Evolutionary conservation across 2,329 filamentous ascomycete genomes (phyloP).

Genomic region (Zymoseptoria brevis): DNA sequence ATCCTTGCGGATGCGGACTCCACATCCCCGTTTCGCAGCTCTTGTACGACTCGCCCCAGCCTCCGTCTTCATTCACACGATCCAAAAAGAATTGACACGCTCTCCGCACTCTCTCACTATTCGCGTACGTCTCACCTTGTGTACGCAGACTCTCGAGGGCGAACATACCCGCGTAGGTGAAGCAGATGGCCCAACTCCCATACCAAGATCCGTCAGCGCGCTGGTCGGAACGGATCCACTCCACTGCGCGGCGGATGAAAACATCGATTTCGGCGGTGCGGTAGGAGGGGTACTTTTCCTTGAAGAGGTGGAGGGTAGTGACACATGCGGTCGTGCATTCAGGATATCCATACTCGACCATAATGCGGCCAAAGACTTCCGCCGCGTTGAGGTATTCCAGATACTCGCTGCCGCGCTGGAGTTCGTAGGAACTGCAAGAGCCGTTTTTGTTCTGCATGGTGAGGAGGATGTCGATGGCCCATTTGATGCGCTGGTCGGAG

Average conservation of each 20-base stretch:
- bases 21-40: conserved; percentile 72
- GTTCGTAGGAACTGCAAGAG: conserved; percentile 86
- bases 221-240: conserved; percentile 77
- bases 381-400: conserved; percentile 88
- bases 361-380: conserved; percentile 93
- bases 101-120: conserved; percentile 59
- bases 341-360: conserved; percentile 97
- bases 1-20: conserved; percentile 61
- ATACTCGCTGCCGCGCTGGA: conserved; percentile 65
- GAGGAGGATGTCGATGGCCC: conserved; percentile 82
- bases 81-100: conserved; percentile 81
- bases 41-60: conserved; percentile 93
- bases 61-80: conserved; percentile 79
- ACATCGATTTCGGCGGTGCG: conserved; percentile 63
- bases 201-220: conserved; percentile 88
- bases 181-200: conserved; percentile 95
- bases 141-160: conserved; percentile 77
- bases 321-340: conserved; percentile 96
- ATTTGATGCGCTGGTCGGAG: conserved; percentile 68
- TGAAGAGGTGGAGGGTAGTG: conserved; percentile 76
- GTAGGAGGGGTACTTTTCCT: conserved; percentile 72
- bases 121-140: conserved; percentile 73
- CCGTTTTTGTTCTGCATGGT: conserved; percentile 84
- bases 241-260: conserved; percentile 66
- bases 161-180: conserved; percentile 96